Evolutionary conservation across 2,329 filamentous ascomycete species (phyloP), one percentile per base, ranked within the genome.

Genomic region (Verticillium klebahnii): DNA sequence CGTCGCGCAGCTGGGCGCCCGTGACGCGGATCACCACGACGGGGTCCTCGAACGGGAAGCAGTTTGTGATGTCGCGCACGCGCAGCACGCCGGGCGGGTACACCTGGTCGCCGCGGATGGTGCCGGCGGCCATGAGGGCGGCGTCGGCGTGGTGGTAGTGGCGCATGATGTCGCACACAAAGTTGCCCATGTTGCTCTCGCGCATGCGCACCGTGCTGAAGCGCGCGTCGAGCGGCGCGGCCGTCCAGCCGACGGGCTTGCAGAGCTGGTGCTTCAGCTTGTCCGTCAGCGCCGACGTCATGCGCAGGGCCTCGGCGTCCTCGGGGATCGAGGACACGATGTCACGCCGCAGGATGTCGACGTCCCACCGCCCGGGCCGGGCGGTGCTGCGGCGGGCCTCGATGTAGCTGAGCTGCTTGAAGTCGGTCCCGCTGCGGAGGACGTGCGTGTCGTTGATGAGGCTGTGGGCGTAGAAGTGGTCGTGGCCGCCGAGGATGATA

Each of bases 31-130:
- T 79, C 4, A 96, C 85, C 0, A 97, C 89, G 1, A 93, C 90
- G 0, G 93, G 92, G 66, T 97, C 93, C 71, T 97, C 93, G 68
- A 97, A 97, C 0, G 93, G 93, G 67, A 97, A 97, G 70, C 92
- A 96, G 58, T 91, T 90, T 62, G 93, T 85, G n/a, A 96, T 85
- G 69, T 96, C 92, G 69, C 91, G 91, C 63, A 96, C 78, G 29
- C 88, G 81, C 8, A 97, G 78, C 0, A 93, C 80, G 0, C 93
- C 93, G 0, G 92, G 91, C 0, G 92, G 87, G 69, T 96, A 97
- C 36, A 97, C 88, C 73, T 95, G 91, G 70, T 97, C 93, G 1
- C 92, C 93, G 15, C 93, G 85, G 60, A 96, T 92, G 0, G 93
- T 96, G 0, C 93, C 93, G 0, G 90, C 84, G 0, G 91, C 92